Percentiles rank a stretch among this genome's conserved stretches.
These are phyloP conservation scores for Fraxinus anomala DNA, from an alignment of 257 asterid genomes.

Conservation along the genomic window DNA sequence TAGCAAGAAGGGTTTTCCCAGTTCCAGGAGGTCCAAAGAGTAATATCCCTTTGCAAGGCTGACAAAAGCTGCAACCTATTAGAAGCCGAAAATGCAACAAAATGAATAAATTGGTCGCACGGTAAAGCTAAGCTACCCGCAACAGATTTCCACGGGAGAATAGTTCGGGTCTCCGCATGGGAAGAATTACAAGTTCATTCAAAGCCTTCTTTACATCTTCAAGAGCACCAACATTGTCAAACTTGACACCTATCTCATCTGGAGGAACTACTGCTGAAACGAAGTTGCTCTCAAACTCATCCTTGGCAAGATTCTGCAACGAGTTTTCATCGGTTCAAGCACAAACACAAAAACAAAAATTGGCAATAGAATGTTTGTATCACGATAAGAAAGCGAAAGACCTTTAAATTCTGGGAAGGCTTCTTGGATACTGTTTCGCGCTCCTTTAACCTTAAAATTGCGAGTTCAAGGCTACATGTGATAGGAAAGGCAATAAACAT, in stretches of 20 bases:
- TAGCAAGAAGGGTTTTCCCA: slow-evolving; percentile 96
- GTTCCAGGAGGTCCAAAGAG: slow-evolving; percentile 99
- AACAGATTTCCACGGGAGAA: slow-evolving; percentile 90
- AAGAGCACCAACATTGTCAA: slow-evolving; percentile 97
- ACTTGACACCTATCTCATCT: slow-evolving; percentile 92
- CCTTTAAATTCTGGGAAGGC: slow-evolving; percentile 88
- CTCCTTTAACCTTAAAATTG: slow-evolving; percentile 81
- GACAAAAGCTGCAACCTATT: slow-evolving; percentile 21
- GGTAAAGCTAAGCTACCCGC: slow-evolving; percentile 53
- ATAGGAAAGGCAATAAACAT: slow-evolving; percentile 28
- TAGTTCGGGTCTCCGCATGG: slow-evolving; percentile 97
- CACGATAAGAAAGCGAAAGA: slow-evolving; percentile 31
- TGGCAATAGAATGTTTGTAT: neutral
- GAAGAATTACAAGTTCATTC: slow-evolving; percentile 95
- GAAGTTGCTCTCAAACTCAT: slow-evolving; percentile 96
- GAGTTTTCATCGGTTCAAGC: slow-evolving; percentile 26
- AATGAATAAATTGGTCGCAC: slow-evolving; percentile 11
- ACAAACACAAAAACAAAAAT: slow-evolving; percentile 13
- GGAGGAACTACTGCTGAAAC: slow-evolving; percentile 96
- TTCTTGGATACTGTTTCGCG: slow-evolving; percentile 74
- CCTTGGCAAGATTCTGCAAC: slow-evolving; percentile 88
- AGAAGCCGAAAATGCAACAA: slow-evolving; percentile 17
- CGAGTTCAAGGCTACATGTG: slow-evolving; percentile 72
- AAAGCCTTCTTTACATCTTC: slow-evolving; percentile 90
- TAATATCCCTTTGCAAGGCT: slow-evolving; percentile 99